These are phyloP conservation scores for Pseudocercospora cruenta DNA, from an alignment of 2,329 filamentous ascomycete species.

Conservation along the genomic window DNA sequence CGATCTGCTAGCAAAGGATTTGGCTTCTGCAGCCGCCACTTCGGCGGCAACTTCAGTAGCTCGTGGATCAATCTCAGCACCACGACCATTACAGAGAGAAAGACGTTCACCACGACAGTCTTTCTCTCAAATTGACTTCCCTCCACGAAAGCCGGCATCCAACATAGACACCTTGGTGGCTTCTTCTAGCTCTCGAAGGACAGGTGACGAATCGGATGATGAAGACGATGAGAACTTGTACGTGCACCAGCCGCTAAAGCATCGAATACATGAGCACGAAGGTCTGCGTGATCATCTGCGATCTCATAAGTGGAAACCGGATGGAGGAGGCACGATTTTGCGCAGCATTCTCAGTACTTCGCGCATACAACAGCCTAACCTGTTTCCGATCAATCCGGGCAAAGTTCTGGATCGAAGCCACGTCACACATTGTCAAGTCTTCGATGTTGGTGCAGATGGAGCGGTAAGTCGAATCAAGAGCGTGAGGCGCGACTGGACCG, in stretches of 20 bases:
- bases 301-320: conserved; percentile 47
- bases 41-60: background rate
- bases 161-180: conserved; percentile 20
- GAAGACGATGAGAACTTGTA: conserved; percentile 45
- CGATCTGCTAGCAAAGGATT: conserved; percentile 24
- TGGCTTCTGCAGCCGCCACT: conserved; percentile 11
- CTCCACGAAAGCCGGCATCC: conserved; percentile 20
- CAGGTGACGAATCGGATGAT: conserved; percentile 42
- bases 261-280: conserved; percentile 48
- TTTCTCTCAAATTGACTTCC: background rate
- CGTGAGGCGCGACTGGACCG: too few species aligned
- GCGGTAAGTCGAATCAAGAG: conserved; percentile 9
- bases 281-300: conserved; percentile 51
- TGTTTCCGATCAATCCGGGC: conserved; percentile 49
- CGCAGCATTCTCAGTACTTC: conserved; percentile 49
- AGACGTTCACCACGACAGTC: conserved; percentile 19
- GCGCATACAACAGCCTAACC: conserved; percentile 48
- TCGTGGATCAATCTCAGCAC: background rate
- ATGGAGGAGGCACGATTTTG: conserved; percentile 45
- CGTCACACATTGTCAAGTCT: conserved; percentile 60
- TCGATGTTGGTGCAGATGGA: conserved; percentile 57
- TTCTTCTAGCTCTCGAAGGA: conserved; percentile 26
- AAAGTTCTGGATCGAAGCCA: conserved; percentile 47
- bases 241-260: conserved; percentile 46
- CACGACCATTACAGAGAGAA: conserved; percentile 4